A percentile compares a stretch with the other conserved stretches of the same genome.
phyloP scores from a whole-genome alignment of 306 rosid species.

The Alnus rubra region DNA sequence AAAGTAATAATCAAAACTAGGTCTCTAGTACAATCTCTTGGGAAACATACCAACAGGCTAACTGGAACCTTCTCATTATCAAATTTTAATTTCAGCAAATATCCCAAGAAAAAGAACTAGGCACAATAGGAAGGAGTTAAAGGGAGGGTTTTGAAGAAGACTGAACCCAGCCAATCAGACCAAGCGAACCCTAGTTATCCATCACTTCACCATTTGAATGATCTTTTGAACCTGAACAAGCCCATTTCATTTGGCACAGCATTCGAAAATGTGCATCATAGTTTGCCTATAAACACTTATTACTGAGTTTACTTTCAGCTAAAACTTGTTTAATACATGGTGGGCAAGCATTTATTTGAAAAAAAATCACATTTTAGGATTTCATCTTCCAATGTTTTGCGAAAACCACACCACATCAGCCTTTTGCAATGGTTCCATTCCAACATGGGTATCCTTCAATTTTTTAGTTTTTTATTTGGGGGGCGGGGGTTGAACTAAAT shows the following conservation, averaged over 20 bases:
- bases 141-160: background rate
- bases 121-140: background rate
- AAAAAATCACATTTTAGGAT: background rate
- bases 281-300: background rate
- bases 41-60: background rate
- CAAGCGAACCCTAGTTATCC: background rate
- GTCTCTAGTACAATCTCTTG: background rate
- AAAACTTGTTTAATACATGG: background rate
- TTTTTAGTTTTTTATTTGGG: no score
- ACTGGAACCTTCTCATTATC: background rate
- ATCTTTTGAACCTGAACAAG: background rate
- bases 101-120: background rate
- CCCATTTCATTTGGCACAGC: background rate
- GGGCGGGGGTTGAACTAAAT: no score
- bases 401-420: background rate
- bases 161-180: background rate
- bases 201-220: background rate
- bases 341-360: background rate
- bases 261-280: background rate
- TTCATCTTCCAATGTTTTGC: background rate
- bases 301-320: background rate
- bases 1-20: background rate
- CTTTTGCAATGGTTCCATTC: background rate
- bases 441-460: no score
- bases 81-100: background rate